Conservation (phyloP, 139 green algal genomes). For the Closterium sp. region DNA sequence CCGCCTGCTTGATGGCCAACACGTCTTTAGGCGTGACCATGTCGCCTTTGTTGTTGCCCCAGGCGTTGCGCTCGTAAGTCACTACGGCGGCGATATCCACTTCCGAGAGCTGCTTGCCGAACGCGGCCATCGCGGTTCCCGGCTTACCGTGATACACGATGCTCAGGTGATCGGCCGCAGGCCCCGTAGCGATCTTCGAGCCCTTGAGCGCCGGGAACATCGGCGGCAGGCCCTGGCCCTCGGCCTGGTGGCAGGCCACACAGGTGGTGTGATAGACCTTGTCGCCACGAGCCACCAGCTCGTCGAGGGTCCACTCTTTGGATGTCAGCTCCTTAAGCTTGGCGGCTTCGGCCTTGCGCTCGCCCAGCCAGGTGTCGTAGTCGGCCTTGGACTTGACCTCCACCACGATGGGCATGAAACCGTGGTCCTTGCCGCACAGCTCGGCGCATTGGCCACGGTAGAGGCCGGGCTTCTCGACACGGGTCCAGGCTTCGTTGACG, state of each 20-base stretch:
- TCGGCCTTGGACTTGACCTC: neutral
- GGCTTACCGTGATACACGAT: no score
- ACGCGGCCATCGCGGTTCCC: no score
- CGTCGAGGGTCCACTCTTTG: neutral
- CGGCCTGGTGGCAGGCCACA: no score
- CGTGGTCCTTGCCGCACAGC: constrained; percentile 60
- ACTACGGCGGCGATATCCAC: no score
- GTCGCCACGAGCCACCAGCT: no score
- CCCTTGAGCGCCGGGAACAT: neutral
- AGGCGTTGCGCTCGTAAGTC: no score
- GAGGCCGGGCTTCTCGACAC: constrained; percentile 57
- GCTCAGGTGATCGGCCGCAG: no score
- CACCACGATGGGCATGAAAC: constrained; percentile 62
- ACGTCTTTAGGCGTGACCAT: neutral
- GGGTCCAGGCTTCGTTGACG: constrained; percentile 56
- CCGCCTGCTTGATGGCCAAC: neutral
- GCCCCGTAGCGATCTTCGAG: no score
- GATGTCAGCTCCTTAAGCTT: neutral
- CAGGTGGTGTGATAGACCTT: no score
- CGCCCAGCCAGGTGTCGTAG: neutral
- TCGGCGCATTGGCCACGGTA: constrained; percentile 64
- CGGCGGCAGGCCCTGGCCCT: neutral
- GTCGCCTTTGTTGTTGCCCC: no score
- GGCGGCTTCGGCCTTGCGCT: neutral
- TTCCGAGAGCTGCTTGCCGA: no score